Base-by-base conservation (phyloP, 129 eudicot species). In the Escallonia rubra region DNA sequence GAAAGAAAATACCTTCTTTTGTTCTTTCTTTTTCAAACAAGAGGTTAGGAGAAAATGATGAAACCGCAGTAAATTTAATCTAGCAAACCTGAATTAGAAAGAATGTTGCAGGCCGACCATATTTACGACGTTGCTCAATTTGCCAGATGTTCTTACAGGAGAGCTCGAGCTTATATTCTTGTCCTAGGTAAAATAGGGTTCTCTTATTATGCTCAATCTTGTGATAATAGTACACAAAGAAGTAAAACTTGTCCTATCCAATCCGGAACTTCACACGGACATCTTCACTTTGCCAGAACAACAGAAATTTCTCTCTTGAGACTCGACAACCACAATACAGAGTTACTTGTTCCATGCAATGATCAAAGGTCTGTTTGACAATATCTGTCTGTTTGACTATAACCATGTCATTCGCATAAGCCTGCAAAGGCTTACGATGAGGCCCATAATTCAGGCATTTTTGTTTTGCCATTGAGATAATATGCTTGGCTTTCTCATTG, bases 61-160 rank as follows among this genome's bases (percentile, higher is more conserved):
- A 14, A 54, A 54, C 11, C 3, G 55, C 55, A 3, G 11, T 4
- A 50, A 23, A 23, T 23, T 23, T 23, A 23, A 52, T 52, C 57
- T 23, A 23, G 16, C 65, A 57, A 64, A 90, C 97, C 97, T 90
- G 97, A 73, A 87, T 80, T 43, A 87, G 80, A 38, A 90, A 79
- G 76, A 64, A 67, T 46, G 71, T 80, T 45, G 82, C 39, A 54
- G 52, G 2, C 71, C 3, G 64, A 55, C 67, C 68, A 46, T 46
- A 75, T 38, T 87, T 74, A 64, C 70, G 65, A 72, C 76, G 76
- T 1, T 80, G 72, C 57, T 80, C 83, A 63, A 87, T 69, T 76
- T 90, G 87, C 97, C 92, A 90, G 3, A 90, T 85, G 61, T 79
- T 87, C 43, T 87, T 87, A 70, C 82, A 87, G 3, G 81, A 69